Base-by-base conservation (phyloP, 352 stramenopile species). In the Phytophthora idaei region DNA sequence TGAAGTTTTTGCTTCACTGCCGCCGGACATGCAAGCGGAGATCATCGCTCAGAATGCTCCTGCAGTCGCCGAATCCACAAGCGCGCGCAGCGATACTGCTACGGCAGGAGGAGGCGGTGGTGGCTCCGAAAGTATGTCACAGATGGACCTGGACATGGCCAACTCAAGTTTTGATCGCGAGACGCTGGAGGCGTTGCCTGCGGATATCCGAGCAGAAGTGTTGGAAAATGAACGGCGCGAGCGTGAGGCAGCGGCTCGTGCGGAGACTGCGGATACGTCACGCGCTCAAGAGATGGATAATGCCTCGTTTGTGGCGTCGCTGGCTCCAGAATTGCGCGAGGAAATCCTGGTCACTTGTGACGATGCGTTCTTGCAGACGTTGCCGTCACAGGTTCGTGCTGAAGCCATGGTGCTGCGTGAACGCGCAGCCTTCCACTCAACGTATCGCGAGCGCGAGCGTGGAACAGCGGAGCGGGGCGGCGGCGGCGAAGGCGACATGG, bases 221-320 rank as follows among this genome's bases (percentile, higher is more conserved):
- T 87, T 99, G 14, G 95, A 97, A 59, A 97, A 99, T 72, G 97
- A 99, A 63, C 90, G 96, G 25, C 91, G 93, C 14, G 93, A 99
- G 71, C 83, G 96, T 21, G 85, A 95, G 74, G 74, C 85, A 61
- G 71, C 82, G 57, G 78, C 87, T 44, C 80, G 86, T 32, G 77
- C 85, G 12, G 80, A 90, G 14, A 77, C 71, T 31, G 81, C 87
- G 12, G 97, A 99, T 76, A 96, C 97, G 5, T 97, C 95, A 14
- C 93, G 96, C 46, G 97, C 97, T 21, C 90, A 99, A 78, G 97
- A 99, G 51, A 99, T 99, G 96, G 97, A 99, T 74, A 99, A 98
- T 77, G 97, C 96, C 31, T 98, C 94, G 9, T 99, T 99, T 77
- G 83, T 99, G 8, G 97, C 97, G 5, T 99, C 97, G 3, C 64